Evolutionary conservation across 164 flowering plant genomes (phyloP).

Genomic region (Dillenia turbinata): DNA sequence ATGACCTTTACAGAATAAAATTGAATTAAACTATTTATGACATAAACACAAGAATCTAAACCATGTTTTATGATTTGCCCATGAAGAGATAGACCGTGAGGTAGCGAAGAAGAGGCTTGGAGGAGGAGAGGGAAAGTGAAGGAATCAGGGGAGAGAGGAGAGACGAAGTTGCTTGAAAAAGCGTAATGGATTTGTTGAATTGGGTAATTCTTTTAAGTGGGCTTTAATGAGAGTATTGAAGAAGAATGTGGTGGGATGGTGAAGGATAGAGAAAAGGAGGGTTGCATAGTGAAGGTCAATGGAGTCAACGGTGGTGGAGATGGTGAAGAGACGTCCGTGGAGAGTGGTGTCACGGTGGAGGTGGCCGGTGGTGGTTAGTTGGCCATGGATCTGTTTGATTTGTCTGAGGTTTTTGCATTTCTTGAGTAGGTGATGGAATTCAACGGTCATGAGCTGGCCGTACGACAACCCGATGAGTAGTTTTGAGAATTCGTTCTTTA

Average conservation of each 20-base stretch:
- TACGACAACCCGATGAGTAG: too few relatives aligned
- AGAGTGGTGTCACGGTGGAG: slow-evolving; percentile 15
- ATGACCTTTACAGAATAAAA: slow-evolving; percentile 16
- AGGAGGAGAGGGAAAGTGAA: slow-evolving; percentile 26
- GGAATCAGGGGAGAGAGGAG: slow-evolving; percentile 16
- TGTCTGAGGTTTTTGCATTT: slow-evolving; percentile 16
- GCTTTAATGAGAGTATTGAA: slow-evolving; percentile 21
- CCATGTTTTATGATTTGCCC: slow-evolving; percentile 24
- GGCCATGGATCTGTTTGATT: slow-evolving; percentile 24
- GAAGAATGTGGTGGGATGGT: slow-evolving; percentile 18
- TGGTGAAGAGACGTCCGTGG: slow-evolving; percentile 18
- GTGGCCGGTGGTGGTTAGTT: slow-evolving; percentile 21
- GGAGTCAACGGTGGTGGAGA: slow-evolving; percentile 4
- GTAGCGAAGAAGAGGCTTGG: slow-evolving; percentile 17
- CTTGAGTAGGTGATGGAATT: slow-evolving; percentile 10
- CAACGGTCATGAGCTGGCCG: background rate
- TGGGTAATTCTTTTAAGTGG: slow-evolving; percentile 3
- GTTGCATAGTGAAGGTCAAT: slow-evolving; percentile 13
- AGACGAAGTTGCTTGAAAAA: too few relatives aligned
- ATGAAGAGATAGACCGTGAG: slow-evolving; percentile 21
- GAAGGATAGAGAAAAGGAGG: slow-evolving; percentile 15
- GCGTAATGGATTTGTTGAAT: too few relatives aligned
- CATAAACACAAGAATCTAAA: slow-evolving; percentile 13
- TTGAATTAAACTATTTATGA: slow-evolving; percentile 21
- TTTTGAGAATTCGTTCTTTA: too few relatives aligned